These are phyloP conservation scores for Cornus suecica DNA, from an alignment of 148 eudicot species.

Conservation along the genomic window DNA sequence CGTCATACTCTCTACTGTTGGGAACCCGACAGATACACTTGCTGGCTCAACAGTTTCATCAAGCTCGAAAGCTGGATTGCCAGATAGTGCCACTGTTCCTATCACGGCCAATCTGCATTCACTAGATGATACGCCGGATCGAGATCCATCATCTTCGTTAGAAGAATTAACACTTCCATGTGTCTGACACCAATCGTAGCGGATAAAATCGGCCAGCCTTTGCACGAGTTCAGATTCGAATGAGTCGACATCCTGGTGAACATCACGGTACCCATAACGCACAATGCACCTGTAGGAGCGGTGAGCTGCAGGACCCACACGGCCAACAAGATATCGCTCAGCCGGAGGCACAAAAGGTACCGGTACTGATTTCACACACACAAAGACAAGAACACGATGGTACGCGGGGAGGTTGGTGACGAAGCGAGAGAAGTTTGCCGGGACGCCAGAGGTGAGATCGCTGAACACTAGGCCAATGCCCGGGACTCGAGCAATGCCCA, in stretches of 20 bases:
- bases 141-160: slow-evolving; percentile 27
- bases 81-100: slow-evolving; percentile 41
- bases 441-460: slow-evolving; percentile 85
- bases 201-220: slow-evolving; percentile 62
- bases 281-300: slow-evolving; percentile 85
- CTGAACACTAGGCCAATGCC: slow-evolving; percentile 87
- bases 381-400: slow-evolving; percentile 74
- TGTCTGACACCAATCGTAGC: slow-evolving; percentile 54
- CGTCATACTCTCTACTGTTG: slow-evolving; percentile 44
- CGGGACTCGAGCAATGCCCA: slow-evolving; percentile 84
- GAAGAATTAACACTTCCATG: slow-evolving; percentile 20
- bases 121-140: slow-evolving; percentile 27
- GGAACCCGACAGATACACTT: slow-evolving; percentile 63
- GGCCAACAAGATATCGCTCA: slow-evolving; percentile 79
- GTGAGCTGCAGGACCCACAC: slow-evolving; percentile 74
- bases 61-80: slow-evolving; percentile 42
- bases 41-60: slow-evolving; percentile 53
- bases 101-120: slow-evolving; percentile 56
- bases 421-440: slow-evolving; percentile 85
- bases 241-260: slow-evolving; percentile 83
- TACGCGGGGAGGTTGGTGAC: slow-evolving; percentile 94
- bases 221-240: slow-evolving; percentile 74
- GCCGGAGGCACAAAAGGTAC: slow-evolving; percentile 73
- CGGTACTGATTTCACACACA: slow-evolving; percentile 85
- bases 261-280: slow-evolving; percentile 90